phyloP scores from a whole-genome alignment of 768 basidiomycete species.

The Pilatotrama ljubarskyi region DNA sequence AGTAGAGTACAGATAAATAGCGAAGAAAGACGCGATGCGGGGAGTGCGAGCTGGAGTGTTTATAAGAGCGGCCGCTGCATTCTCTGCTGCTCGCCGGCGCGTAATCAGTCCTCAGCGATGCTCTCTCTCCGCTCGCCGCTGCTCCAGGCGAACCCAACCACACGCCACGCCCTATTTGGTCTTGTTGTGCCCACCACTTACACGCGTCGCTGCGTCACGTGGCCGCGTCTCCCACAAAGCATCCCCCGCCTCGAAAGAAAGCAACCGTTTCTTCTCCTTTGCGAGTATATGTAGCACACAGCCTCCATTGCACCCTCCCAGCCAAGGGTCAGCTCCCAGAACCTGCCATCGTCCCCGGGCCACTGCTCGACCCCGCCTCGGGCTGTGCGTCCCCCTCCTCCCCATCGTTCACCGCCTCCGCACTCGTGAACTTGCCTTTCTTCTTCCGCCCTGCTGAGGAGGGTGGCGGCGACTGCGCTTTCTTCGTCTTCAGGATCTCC shows the following conservation, averaged over 20 bases:
- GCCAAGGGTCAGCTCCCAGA: neutral
- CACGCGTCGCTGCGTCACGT: conserved; percentile 19
- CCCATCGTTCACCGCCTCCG: conserved; percentile 36
- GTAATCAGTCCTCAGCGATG: neutral
- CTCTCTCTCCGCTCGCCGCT: neutral
- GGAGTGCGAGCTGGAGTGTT: neutral
- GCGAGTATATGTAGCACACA: neutral
- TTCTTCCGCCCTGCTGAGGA: conserved; percentile 22
- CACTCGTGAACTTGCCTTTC: conserved; percentile 34
- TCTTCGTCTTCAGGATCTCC: conserved; percentile 77
- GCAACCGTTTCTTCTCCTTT: neutral
- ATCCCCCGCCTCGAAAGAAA: neutral
- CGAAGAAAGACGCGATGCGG: neutral
- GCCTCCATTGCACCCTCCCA: neutral
- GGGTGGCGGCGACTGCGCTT: conserved; percentile 54
- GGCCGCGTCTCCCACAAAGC: conserved; percentile 10
- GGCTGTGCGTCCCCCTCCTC: conserved; percentile 27
- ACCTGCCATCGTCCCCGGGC: neutral
- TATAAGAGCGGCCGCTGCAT: neutral
- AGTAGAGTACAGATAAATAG: conserved; percentile 10
- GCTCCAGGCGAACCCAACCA: conserved; percentile 3
- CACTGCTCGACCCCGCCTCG: conserved; percentile 17
- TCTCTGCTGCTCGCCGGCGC: neutral
- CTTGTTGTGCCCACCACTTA: conserved; percentile 4
- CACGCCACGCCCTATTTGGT: conserved; percentile 8